Conservation (phyloP, 2,329 filamentous ascomycete genomes). For the Tolypocladium ovalisporum region DNA sequence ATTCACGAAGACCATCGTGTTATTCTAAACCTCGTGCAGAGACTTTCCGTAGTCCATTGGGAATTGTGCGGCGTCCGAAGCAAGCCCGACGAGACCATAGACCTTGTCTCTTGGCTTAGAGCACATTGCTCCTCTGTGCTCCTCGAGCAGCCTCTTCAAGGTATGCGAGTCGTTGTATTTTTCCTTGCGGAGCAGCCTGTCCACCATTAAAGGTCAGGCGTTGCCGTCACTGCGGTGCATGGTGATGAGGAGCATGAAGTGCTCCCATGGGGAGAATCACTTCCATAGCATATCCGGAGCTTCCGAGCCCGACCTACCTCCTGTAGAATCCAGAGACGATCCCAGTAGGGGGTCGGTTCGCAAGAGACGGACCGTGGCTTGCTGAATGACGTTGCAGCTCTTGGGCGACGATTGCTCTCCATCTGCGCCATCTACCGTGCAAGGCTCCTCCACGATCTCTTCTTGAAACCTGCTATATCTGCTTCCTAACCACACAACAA, state of each 20-base stretch:
- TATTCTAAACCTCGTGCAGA: neutral
- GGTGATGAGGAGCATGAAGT: neutral
- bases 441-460: neutral
- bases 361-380: neutral
- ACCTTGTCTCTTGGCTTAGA: neutral
- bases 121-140: neutral
- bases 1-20: neutral
- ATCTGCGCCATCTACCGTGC: too few relatives aligned
- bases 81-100: neutral
- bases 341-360: neutral
- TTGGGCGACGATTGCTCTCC: neutral
- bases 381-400: neutral
- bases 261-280: neutral
- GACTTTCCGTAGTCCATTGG: neutral
- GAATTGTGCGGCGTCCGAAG: neutral
- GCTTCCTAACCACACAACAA: neutral
- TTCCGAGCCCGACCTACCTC: neutral
- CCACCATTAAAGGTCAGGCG: neutral
- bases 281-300: neutral
- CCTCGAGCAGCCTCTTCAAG: neutral
- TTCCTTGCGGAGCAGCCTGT: neutral
- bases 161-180: neutral
- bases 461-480: neutral
- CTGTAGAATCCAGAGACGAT: neutral
- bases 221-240: neutral